Evolutionary conservation across 306 rosid species (phyloP), one percentile per base, ranked within the genome.

Genomic region (Corylus avellana): DNA sequence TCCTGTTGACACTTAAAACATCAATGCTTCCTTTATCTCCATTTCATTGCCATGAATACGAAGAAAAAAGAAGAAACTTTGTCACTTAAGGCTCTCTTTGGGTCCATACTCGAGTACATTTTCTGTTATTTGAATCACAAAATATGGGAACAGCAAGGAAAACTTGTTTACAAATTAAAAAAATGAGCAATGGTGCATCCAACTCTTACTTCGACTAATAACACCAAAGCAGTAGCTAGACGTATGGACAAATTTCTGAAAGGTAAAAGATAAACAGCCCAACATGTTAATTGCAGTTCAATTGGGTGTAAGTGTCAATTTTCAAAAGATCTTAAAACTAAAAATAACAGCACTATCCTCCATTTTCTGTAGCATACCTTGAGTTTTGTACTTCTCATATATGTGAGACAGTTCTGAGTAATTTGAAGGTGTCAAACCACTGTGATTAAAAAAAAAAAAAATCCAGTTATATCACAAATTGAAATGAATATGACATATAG

Each of bases 381-480:
- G 90, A 78, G 87, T 27, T 81, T 93, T 96, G 78, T 90, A 96
- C 71, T 93, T 96, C 50, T 93, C 97, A 64, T 96, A 91, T 78
- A 96, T 29, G 84, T 87, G 96, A 7, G 98, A 82, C 77, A 96
- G 87, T 76, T 96, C 99, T 11, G 98, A 88, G 93, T 96, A 96
- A 79, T 96, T 96, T 58, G 91, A 85, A 77, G 97, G 79, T 18
- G 99, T 89, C 86, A 96, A 84, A 55, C 98, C 99, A 80, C 99
- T 96, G 96, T 11, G 53, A 86, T 79, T 70, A 77, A 88, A 53
- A 66, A 83, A 79, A 25, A 66, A 79, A 25, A 66, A 22, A 51
- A 63, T 78, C 58, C 74, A 42, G 47, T 39, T 71, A 75, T 12
- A 27, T 61, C 37, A 27, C 42, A 61, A 61, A 25, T 12, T 61